These are phyloP conservation scores for Solanum hybrid DNA, from an alignment of 305 asterid species.

Conservation along the genomic window DNA sequence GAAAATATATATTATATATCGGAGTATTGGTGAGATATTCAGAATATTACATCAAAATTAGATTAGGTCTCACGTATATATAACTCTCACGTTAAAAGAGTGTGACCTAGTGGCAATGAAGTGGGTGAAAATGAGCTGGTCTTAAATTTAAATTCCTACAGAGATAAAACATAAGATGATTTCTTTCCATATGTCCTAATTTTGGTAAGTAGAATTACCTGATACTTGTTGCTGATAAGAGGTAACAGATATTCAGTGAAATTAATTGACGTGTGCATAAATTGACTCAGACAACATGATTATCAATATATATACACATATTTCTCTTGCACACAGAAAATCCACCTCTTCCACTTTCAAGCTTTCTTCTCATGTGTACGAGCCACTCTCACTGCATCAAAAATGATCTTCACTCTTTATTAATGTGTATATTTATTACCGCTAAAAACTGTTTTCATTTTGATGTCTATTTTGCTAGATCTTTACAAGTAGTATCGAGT, in stretches of 20 bases:
- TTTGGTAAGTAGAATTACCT: neutral
- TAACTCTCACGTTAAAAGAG: neutral
- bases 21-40: neutral
- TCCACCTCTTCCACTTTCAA: neutral
- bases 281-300: too few relatives aligned
- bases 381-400: neutral
- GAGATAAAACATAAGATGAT: neutral
- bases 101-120: too few relatives aligned
- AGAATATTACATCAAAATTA: neutral
- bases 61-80: neutral
- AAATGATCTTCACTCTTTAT: too few relatives aligned
- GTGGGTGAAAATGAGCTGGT: accelerated
- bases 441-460: too few relatives aligned
- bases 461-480: neutral
- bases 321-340: neutral
- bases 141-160: accelerated
- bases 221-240: neutral
- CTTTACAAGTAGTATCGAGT: neutral
- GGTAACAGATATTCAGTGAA: accelerated
- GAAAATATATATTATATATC: neutral
- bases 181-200: accelerated
- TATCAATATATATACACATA: neutral
- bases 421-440: accelerated
- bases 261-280: neutral
- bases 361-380: neutral